Evolutionary conservation across 768 basidiomycete genomes (phyloP).

Genomic region (Cantharellus cinnabarinus): DNA sequence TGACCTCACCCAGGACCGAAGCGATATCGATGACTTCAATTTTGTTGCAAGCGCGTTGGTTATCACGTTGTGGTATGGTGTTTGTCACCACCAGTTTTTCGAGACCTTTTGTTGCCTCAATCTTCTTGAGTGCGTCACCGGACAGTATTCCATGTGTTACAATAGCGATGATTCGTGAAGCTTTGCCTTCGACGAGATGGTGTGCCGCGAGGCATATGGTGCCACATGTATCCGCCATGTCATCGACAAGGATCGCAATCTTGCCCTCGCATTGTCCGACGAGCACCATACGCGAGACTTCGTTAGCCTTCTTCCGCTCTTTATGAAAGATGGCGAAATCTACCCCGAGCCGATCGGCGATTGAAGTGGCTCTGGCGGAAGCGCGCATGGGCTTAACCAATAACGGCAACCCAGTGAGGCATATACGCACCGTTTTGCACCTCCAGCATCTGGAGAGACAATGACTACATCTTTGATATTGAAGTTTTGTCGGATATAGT

Average conservation of each 20-base stretch:
- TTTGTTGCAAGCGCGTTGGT: conserved; percentile 49
- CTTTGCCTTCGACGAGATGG: conserved; percentile 79
- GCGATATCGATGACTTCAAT: conserved; percentile 92
- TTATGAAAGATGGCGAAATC: conserved; percentile 99
- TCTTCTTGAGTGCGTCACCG: conserved; percentile 61
- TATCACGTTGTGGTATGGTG: conserved; percentile 76
- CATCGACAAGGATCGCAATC: conserved; percentile 87
- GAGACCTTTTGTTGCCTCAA: conserved; percentile 45
- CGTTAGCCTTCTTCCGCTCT: conserved; percentile 92
- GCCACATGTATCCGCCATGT: conserved; percentile 96
- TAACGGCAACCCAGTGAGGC: neutral
- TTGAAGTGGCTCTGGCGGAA: conserved; percentile 66
- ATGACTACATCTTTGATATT: conserved; percentile 72
- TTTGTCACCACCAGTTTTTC: conserved; percentile 97
- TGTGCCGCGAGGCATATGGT: conserved; percentile 82
- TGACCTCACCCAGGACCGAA: conserved; percentile 86
- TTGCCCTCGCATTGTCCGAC: conserved; percentile 89
- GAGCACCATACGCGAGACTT: conserved; percentile 85
- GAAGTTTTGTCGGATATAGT: conserved; percentile 88
- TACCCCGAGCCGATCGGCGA: conserved; percentile 87
- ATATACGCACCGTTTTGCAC: conserved; percentile 66
- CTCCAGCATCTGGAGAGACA: conserved; percentile 94
- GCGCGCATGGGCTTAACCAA: neutral
- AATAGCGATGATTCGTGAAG: conserved; percentile 66
- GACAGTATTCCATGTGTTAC: conserved; percentile 94